phyloP scores from a whole-genome alignment of 2,329 filamentous ascomycete species.

The Zymoseptoria passerinii region DNA sequence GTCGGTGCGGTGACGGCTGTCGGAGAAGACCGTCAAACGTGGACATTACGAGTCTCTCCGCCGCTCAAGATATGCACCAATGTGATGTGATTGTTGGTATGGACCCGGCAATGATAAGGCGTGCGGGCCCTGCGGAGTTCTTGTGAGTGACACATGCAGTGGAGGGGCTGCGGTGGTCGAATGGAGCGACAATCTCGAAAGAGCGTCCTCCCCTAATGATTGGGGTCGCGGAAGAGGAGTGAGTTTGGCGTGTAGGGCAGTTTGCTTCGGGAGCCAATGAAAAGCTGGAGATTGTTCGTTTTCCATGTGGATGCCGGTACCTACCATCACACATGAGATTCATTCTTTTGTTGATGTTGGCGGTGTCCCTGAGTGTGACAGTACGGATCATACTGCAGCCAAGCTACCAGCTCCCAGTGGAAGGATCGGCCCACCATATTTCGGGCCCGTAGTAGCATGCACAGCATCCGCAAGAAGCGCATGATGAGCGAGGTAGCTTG shows the following conservation, averaged over 20 bases:
- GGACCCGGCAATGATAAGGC: background rate
- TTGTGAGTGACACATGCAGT: background rate
- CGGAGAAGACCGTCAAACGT: background rate
- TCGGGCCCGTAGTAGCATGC: background rate
- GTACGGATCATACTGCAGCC: background rate
- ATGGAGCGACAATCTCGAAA: background rate
- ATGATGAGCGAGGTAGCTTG: background rate
- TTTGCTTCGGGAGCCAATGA: background rate
- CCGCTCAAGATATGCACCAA: background rate
- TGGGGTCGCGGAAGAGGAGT: background rate
- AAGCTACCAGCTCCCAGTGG: background rate
- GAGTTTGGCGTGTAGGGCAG: background rate
- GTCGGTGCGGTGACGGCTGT: background rate
- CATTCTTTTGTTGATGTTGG: background rate
- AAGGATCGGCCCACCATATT: background rate
- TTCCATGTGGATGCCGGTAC: background rate
- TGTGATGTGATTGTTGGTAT: background rate
- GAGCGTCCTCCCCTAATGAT: background rate
- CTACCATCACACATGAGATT: background rate
- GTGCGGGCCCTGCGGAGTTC: background rate
- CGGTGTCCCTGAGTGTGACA: background rate
- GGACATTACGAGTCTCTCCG: background rate
- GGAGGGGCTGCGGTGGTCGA: background rate
- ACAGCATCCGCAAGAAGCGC: background rate
- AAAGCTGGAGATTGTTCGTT: background rate